These are phyloP conservation scores for Acer saccharum DNA, from an alignment of 345 rosid genomes.

Conservation along the genomic window DNA sequence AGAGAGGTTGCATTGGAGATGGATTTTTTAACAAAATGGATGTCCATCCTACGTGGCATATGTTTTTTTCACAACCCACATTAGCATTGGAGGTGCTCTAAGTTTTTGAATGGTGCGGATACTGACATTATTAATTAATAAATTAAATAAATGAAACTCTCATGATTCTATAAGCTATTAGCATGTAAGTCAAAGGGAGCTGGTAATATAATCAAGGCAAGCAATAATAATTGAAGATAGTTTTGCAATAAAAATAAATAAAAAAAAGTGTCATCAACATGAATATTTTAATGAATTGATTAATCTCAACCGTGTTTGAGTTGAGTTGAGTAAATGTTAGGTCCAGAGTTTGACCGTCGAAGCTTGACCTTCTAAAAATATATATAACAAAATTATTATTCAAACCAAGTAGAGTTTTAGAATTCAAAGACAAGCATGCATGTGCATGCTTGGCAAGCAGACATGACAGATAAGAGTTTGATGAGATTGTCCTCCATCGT, in stretches of 20 bases:
- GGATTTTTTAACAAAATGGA: no score
- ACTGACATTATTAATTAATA: not conserved
- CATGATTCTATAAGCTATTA: not conserved
- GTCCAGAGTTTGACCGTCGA: not conserved
- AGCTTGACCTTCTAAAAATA: not conserved
- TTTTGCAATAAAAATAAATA: not conserved
- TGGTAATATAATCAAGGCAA: not conserved
- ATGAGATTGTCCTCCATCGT: not conserved
- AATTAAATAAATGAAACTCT: not conserved
- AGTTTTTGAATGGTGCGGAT: no score
- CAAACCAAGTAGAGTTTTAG: not conserved
- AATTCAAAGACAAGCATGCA: not conserved
- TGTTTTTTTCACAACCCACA: no score
- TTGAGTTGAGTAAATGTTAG: not conserved
- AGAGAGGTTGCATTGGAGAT: no score
- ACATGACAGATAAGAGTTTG: slow-evolving; percentile 18
- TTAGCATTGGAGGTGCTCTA: no score
- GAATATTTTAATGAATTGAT: no score
- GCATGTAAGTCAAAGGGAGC: not conserved
- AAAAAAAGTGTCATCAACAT: no score
- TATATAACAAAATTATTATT: not conserved
- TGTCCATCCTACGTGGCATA: no score
- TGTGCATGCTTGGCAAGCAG: not conserved
- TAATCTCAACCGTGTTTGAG: not conserved
- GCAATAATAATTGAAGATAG: not conserved